These are phyloP conservation scores for Wallacemonas collosoma DNA, from an alignment of 208 protist genomes.

Conservation along the genomic window DNA sequence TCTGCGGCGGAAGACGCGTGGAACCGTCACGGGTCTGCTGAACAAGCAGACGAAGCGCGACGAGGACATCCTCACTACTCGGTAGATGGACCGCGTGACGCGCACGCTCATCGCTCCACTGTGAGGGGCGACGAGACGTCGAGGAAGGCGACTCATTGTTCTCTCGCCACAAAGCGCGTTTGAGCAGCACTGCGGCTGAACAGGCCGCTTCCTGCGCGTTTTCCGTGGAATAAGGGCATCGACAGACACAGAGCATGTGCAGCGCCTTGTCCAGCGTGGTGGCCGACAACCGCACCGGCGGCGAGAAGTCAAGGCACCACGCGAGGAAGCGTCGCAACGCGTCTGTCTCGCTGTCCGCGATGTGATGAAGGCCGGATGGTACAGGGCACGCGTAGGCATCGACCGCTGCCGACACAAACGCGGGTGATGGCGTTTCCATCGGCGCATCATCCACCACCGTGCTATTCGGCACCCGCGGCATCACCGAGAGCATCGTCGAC, in stretches of 20 bases:
- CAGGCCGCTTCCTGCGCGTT: neutral
- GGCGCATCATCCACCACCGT: neutral
- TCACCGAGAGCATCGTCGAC: neutral
- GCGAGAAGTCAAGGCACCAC: neutral
- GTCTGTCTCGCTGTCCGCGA: neutral
- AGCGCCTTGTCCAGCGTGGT: neutral
- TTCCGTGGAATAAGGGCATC: neutral
- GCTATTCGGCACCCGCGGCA: neutral
- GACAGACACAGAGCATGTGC: neutral
- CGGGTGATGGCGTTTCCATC: neutral
- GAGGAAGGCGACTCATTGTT: neutral
- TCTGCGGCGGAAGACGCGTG: neutral
- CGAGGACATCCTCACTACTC: neutral
- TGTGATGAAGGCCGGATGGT: neutral
- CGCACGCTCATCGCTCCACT: neutral
- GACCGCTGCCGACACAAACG: neutral
- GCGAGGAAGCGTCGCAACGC: neutral
- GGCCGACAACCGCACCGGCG: neutral
- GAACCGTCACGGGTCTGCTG: neutral
- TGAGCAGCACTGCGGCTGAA: neutral
- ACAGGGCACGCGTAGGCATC: conserved; percentile 1
- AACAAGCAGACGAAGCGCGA: neutral
- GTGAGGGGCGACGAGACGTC: neutral
- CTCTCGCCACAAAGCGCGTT: conserved; percentile 6
- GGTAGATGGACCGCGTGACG: neutral